Evolutionary conservation across 352 stramenopile genomes (phyloP).

Genomic region (Phytophthora vignae): DNA sequence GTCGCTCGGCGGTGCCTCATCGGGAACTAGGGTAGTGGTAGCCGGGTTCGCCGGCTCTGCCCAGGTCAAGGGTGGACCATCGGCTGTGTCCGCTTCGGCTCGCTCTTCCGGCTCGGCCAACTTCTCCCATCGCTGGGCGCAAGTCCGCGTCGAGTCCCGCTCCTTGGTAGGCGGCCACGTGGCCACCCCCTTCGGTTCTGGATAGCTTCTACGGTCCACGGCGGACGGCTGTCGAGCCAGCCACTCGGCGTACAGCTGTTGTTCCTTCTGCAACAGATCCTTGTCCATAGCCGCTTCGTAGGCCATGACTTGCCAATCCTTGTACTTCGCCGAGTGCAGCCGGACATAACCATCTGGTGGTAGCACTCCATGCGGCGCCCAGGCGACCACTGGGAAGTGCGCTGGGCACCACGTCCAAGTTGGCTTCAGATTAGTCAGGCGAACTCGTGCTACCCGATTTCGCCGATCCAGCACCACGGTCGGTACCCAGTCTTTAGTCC

Average conservation of each 20-base stretch:
- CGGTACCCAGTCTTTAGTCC: slow-evolving; percentile 31
- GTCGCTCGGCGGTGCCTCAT: too few species aligned
- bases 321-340: not conserved
- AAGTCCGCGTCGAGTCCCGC: not conserved
- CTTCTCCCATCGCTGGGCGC: not conserved
- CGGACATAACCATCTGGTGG: not conserved
- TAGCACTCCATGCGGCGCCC: not conserved
- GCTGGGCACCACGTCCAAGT: slow-evolving; percentile 94
- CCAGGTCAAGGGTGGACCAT: too few species aligned
- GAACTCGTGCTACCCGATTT: slow-evolving; percentile 67
- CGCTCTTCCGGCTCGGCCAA: not conserved
- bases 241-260: not conserved
- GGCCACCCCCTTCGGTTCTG: not conserved
- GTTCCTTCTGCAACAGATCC: not conserved
- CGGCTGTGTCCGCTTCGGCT: too few species aligned
- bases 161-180: not conserved
- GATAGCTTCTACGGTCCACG: not conserved
- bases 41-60: too few species aligned
- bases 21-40: too few species aligned
- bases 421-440: slow-evolving; percentile 56
- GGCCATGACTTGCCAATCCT: not conserved
- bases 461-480: slow-evolving; percentile 64
- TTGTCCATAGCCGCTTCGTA: slow-evolving; percentile 1
- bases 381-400: slow-evolving; percentile 79
- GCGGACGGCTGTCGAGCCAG: not conserved